Percentiles rank a stretch among this genome's conserved stretches.
phyloP scores from a whole-genome alignment of 164 flowering plant species.

The Annona cherimola region DNA sequence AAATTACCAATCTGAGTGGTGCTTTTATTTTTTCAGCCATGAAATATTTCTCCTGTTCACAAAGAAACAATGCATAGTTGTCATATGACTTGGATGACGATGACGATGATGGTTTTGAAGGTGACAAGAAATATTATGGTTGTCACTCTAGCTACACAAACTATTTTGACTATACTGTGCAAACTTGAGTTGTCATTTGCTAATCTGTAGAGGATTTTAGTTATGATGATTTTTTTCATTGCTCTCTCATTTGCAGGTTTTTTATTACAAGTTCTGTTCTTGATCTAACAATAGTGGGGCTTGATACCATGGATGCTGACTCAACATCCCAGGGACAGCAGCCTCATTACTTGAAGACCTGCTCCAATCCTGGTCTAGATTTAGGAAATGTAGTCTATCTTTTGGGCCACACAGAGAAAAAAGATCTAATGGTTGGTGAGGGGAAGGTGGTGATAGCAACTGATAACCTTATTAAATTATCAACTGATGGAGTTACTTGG shows the following conservation, averaged over 20 bases:
- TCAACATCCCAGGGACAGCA: slow-evolving; percentile 51
- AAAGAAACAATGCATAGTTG: neutral
- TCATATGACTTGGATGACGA: too few relatives aligned
- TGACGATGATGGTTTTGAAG: too few relatives aligned
- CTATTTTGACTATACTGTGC: neutral
- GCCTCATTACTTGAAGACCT: slow-evolving; percentile 74
- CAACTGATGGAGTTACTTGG: slow-evolving; percentile 80
- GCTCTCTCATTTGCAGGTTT: slow-evolving; percentile 51
- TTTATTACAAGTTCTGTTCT: slow-evolving; percentile 91
- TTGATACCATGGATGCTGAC: slow-evolving; percentile 75
- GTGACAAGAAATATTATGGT: too few relatives aligned
- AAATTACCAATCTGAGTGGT: neutral
- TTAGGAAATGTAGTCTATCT: slow-evolving; percentile 78
- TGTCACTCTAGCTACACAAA: neutral
- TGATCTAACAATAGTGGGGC: slow-evolving; percentile 89
- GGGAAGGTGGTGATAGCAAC: slow-evolving; percentile 97
- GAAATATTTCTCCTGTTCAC: neutral
- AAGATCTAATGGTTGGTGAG: slow-evolving; percentile 73
- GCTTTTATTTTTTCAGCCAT: neutral
- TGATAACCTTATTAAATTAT: slow-evolving; percentile 87
- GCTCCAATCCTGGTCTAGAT: slow-evolving; percentile 70
- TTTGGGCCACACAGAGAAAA: slow-evolving; percentile 61
- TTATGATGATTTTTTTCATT: neutral
- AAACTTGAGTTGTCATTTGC: neutral
- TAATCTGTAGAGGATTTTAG: neutral